Evolutionary conservation across 2,329 filamentous ascomycete genomes (phyloP), one percentile per base, ranked within the genome.

Genomic region (Coniochaeta ligniaria): DNA sequence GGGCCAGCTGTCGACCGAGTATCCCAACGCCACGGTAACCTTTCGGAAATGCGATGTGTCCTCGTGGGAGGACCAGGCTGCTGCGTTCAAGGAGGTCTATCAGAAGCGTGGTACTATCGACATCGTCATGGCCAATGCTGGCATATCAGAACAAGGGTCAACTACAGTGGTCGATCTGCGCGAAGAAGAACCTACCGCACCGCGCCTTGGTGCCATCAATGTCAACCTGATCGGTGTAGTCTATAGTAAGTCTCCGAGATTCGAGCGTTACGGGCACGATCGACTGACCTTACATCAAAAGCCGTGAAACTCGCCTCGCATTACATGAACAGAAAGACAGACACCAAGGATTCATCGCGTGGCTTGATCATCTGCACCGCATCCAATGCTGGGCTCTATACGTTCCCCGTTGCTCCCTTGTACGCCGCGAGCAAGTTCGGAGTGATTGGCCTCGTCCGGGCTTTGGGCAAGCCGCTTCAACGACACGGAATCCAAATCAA

Each of bases 281-380:
- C 5, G 2, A 45, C 24, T 33, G 57, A 50, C 54, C 16, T 31
- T 28, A 14, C 56, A 26, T 52, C 24, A 6, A 31, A 41, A 82
- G 79, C 78, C 8, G 73, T 81, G 26, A 80, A 81, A 63, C 67
- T 83, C 12, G 80, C 74, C 0, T 72, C 74, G 8, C 74, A 82
- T 63, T 83, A 83, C 62, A 78, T 83, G 69, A 70, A 73, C 24
- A 79, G 77, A 65, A 81, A 80, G 2, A 65, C 69, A 0, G 61
- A 70, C 12, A 31, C 59, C 14, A 16, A 57, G 47, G 4, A 65
- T 14, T 63, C 64, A 28, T 67, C 73, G n/a, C 71, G 74, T 28
- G 79, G 80, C 0, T 73, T 72, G 7, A 80, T 83, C 47, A 73
- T 83, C 58, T 82, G 80, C 71, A 83, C 81, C 0, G 76, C 80